These are phyloP conservation scores for Lotus japonicus DNA, from an alignment of 306 rosid species.

Conservation along the genomic window DNA sequence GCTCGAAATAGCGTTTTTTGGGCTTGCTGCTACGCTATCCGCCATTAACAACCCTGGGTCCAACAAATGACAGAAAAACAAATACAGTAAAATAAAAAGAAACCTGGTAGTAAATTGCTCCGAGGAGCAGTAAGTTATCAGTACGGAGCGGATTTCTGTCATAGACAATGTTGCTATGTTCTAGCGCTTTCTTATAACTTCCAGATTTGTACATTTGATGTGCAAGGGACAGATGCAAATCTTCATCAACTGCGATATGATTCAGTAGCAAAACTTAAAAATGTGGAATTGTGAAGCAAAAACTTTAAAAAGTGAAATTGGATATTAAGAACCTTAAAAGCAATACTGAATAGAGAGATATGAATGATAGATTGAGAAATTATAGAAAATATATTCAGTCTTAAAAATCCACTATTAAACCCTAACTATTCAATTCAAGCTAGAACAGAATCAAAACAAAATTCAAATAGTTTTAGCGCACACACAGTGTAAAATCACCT, in stretches of 20 bases:
- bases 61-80: background rate
- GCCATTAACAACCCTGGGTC: too few relatives aligned
- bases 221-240: conserved; percentile 64
- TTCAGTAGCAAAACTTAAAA: background rate
- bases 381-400: background rate
- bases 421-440: conserved; percentile 13
- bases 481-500: background rate
- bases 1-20: too few relatives aligned
- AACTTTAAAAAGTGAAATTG: background rate
- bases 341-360: background rate
- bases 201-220: conserved; percentile 93
- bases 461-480: background rate
- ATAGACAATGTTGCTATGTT: conserved; percentile 73
- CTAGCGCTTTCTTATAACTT: conserved; percentile 80
- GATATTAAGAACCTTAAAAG: background rate
- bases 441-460: background rate
- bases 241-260: conserved; percentile 73
- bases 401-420: background rate
- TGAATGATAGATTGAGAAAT: background rate
- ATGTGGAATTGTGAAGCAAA: too few relatives aligned
- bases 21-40: too few relatives aligned
- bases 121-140: conserved; percentile 87
- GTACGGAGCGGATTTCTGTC: conserved; percentile 83
- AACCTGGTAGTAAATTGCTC: conserved; percentile 97
- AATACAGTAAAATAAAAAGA: background rate